Base-by-base conservation (phyloP, 108 stramenopile genomes). In the Mediolabrus comicus region DNA sequence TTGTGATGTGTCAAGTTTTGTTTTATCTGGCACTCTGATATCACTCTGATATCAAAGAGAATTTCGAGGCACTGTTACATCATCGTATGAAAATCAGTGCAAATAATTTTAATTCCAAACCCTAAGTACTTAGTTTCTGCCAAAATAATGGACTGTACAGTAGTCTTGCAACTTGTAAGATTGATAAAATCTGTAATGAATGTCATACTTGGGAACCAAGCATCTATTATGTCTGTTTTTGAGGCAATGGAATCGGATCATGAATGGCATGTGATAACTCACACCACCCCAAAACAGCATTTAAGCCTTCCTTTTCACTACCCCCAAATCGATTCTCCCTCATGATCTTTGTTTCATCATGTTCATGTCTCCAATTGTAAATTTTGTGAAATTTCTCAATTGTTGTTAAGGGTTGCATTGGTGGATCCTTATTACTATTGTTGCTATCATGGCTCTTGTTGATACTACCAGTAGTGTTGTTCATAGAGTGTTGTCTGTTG, bases 311-410 rank as follows among this genome's bases (percentile, higher is more conserved):
- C 38, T 63, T 76, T 2, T 76, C 75, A 36, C 31, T 55, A 28
- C 55, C 32, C 22, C 35, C 46, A 17, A 35, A 31, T 11, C 0
- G 31, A 25, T 26, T 12, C 4, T 59, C 38, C 39, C 39, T 32
- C 35, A 39, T 58, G 11, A 76, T 17, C 38, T 64, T 68, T 6
- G 36, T 9, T 33, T 51, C 62, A 54, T 76, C 67, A 64, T 76
- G 67, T 27, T 76, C 75, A 59, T 76, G 75, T 57, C 60, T 57
- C 75, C 75, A 76, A 38, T 63, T 63, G 55, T 76, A 76, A 1
- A 76, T 1, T 33, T 64, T 36, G 11, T 27, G 25, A 51, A 76
- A 76, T 64, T 31, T 68, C 30, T 76, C 75, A 1, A 76, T 41
- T 1, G 62, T 55, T 49, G 62, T 63, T 26, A 76, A 46, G 24